These are phyloP conservation scores for Phytophthora citrophthora DNA, from an alignment of 352 stramenopile genomes.

Conservation along the genomic window DNA sequence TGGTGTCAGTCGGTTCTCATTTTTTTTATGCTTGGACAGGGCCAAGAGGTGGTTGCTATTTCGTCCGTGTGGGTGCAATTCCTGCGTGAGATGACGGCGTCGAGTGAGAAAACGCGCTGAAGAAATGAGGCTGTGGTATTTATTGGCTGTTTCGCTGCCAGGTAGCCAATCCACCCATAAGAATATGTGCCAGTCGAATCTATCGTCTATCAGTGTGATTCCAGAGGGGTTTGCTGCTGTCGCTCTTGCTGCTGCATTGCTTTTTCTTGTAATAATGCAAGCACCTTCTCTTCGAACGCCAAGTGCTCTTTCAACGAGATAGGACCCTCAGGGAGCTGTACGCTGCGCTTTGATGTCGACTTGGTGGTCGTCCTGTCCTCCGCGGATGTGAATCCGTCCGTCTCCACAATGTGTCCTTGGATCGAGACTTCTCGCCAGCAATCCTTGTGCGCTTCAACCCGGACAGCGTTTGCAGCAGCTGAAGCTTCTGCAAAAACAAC, in stretches of 20 bases:
- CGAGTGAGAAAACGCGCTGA: conserved; percentile 48
- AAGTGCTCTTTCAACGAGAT: conserved; percentile 64
- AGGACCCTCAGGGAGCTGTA: conserved; percentile 45
- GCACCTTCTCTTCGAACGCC: conserved; percentile 60
- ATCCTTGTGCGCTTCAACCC: conserved; percentile 72
- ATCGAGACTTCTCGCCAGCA: conserved; percentile 78
- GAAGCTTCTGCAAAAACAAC: conserved; percentile 58
- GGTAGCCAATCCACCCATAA: conserved; percentile 14
- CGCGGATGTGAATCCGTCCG: conserved; percentile 43
- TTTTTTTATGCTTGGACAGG: conserved; percentile 32
- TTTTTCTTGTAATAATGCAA: conserved; percentile 51
- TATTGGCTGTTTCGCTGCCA: conserved; percentile 10
- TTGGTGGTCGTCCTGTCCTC: conserved; percentile 25
- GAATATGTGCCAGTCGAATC: conserved; percentile 16
- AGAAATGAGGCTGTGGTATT: conserved; percentile 8
- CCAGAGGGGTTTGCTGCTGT: conserved; percentile 20
- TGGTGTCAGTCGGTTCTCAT: neutral
- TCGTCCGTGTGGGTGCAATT: conserved; percentile 79
- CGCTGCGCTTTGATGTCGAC: conserved; percentile 14
- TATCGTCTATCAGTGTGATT: conserved; percentile 28
- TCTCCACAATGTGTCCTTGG: conserved; percentile 75
- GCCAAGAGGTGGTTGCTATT: conserved; percentile 76
- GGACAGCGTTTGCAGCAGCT: conserved; percentile 63
- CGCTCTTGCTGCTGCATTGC: conserved; percentile 43
- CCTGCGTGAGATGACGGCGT: conserved; percentile 59